A percentile compares a stretch with the other conserved stretches of the same genome.
These are phyloP conservation scores for Linaria vulgaris DNA, from an alignment of 257 asterid species.

Conservation along the genomic window DNA sequence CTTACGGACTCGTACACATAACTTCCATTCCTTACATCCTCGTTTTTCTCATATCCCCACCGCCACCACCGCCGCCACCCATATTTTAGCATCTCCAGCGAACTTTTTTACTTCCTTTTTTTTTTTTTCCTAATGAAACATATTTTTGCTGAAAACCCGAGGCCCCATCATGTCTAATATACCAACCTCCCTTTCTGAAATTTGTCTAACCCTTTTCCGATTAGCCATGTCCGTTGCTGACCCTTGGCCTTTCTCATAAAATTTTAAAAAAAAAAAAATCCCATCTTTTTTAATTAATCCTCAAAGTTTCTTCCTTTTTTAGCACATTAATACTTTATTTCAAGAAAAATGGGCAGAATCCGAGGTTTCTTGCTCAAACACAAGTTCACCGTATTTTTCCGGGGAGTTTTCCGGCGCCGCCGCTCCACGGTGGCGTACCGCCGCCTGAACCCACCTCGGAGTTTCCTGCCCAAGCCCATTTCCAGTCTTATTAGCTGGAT, in stretches of 20 bases:
- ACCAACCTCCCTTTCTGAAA: constrained; percentile 54
- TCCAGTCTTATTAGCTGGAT: constrained; percentile 52
- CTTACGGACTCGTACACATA: no score
- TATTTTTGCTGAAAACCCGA: neutral
- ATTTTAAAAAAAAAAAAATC: neutral
- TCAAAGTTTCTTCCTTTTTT: no score
- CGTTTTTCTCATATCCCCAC: neutral
- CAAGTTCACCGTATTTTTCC: constrained; percentile 52
- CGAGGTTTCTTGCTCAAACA: constrained; percentile 71
- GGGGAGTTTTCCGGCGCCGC: constrained; percentile 42
- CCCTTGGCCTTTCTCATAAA: constrained; percentile 78
- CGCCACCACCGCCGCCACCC: neutral
- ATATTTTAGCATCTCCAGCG: no score
- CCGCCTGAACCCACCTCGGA: constrained; percentile 28
- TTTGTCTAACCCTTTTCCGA: constrained; percentile 55
- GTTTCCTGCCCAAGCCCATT: constrained; percentile 27
- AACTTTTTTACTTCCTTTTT: no score
- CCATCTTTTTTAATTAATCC: neutral
- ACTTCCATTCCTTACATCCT: neutral
- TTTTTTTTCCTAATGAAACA: constrained; percentile 33
- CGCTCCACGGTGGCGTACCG: constrained; percentile 27
- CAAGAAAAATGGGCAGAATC: constrained; percentile 35
- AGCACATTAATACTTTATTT: neutral
- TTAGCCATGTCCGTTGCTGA: constrained; percentile 67
- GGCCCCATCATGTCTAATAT: constrained; percentile 43